These are phyloP conservation scores for Botrytis squamosa DNA, from an alignment of 2,329 filamentous ascomycete genomes.

Conservation along the genomic window DNA sequence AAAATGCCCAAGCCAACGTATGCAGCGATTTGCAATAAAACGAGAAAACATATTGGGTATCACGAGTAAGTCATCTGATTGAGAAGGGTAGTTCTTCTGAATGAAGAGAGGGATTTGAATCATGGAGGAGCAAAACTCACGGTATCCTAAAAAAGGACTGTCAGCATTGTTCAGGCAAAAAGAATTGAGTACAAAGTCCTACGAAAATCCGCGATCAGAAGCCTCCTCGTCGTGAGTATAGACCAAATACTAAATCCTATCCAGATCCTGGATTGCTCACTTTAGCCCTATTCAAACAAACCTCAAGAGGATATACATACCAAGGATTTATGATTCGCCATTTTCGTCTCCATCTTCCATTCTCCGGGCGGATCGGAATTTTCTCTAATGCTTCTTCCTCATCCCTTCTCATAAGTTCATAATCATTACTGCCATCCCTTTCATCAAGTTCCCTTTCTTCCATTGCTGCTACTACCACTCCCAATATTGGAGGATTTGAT, in stretches of 20 bases:
- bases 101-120: not conserved
- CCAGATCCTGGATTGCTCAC: constrained; percentile 5
- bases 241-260: constrained; percentile 15
- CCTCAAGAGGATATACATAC: not conserved
- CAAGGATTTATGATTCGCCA: constrained; percentile 7
- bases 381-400: constrained; percentile 7
- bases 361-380: not conserved
- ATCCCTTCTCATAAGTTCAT: constrained; percentile 10
- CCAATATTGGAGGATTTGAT: not conserved
- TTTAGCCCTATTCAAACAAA: not conserved
- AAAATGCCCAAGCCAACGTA: constrained; percentile 27
- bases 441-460: constrained; percentile 4
- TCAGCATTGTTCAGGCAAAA: constrained; percentile 1
- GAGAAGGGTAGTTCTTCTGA: not conserved
- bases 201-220: constrained; percentile 35
- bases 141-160: not conserved
- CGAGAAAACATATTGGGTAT: constrained; percentile 34
- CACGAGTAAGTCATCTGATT: constrained; percentile 27
- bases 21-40: constrained; percentile 32
- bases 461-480: constrained; percentile 13
- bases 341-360: constrained; percentile 17
- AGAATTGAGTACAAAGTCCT: constrained; percentile 21
- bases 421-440: not conserved
- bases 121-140: not conserved
- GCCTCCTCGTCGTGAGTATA: constrained; percentile 24